Evolutionary conservation across 1,284 basidiomycete genomes (phyloP).

Genomic region (Anthracocystis setariae): DNA sequence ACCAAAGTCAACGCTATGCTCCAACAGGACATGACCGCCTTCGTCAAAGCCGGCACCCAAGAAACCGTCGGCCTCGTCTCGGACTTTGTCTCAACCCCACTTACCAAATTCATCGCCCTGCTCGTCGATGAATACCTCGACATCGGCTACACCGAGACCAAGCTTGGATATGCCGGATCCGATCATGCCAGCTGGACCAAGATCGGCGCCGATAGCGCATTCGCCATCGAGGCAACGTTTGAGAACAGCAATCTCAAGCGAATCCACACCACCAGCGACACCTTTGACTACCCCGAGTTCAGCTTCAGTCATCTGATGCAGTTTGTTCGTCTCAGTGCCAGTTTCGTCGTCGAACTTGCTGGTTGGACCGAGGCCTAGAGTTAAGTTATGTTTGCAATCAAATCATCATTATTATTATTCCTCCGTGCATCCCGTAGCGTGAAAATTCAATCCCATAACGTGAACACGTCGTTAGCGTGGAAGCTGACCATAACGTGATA

Average conservation of each 20-base stretch:
- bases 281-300: conserved; percentile 52
- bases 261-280: conserved; percentile 57
- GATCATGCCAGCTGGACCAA: conserved; percentile 72
- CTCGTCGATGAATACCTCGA: conserved; percentile 76
- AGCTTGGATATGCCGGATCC: conserved; percentile 94
- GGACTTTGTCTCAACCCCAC: conserved; percentile 81
- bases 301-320: conserved; percentile 62
- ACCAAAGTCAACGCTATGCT: conserved; percentile 84
- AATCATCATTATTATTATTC: too few relatives aligned
- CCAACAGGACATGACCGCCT: conserved; percentile 73
- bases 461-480: too few relatives aligned
- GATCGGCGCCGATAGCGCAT: conserved; percentile 67
- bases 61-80: conserved; percentile 90
- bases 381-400: neutral
- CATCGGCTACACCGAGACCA: conserved; percentile 69
- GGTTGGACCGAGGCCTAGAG: conserved; percentile 41
- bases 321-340: conserved; percentile 56
- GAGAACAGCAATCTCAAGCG: conserved; percentile 57
- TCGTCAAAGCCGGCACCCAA: conserved; percentile 87
- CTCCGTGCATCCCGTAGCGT: too few relatives aligned
- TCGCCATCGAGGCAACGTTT: conserved; percentile 64
- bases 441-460: too few relatives aligned
- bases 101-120: conserved; percentile 79
- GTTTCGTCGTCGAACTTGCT: conserved; percentile 61
- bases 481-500: too few relatives aligned